phyloP scores from a whole-genome alignment of 805 yeast species.

The Kluyveromyces lactis region DNA sequence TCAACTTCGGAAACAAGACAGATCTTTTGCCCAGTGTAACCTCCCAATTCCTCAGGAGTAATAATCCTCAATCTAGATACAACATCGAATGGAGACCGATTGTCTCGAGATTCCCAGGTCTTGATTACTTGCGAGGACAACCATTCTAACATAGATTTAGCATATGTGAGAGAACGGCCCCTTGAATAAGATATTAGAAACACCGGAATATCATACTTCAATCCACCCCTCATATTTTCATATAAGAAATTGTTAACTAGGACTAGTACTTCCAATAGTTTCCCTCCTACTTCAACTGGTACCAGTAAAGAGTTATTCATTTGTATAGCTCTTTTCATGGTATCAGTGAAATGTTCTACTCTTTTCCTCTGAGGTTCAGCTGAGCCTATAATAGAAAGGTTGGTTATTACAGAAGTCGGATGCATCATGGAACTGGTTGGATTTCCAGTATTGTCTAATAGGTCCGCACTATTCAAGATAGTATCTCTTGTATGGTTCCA shows the following conservation, averaged over 20 bases:
- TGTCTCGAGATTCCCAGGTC: slow-evolving; percentile 68
- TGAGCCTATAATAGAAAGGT: slow-evolving; percentile 50
- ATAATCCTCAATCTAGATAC: slow-evolving; percentile 52
- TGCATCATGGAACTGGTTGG: slow-evolving; percentile 57
- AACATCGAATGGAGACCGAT: slow-evolving; percentile 64
- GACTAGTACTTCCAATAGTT: slow-evolving; percentile 72
- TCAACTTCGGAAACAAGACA: slow-evolving; percentile 72
- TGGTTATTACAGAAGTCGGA: slow-evolving; percentile 78
- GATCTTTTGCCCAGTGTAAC: slow-evolving; percentile 62
- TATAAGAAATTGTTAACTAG: slow-evolving; percentile 59
- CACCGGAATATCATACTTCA: slow-evolving; percentile 49
- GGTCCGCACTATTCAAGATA: slow-evolving; percentile 64
- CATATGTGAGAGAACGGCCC: slow-evolving; percentile 67
- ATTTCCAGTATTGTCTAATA: slow-evolving; percentile 48
- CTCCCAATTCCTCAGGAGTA: slow-evolving; percentile 46
- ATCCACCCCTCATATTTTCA: slow-evolving; percentile 29
- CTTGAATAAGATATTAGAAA: slow-evolving; percentile 72
- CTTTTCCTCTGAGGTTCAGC: slow-evolving; percentile 52
- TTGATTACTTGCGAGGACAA: slow-evolving; percentile 81
- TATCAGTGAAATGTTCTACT: slow-evolving; percentile 57
- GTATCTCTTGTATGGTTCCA: slow-evolving; percentile 94
- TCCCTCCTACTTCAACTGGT: slow-evolving; percentile 74
- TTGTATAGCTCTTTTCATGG: slow-evolving; percentile 40
- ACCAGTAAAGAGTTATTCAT: slow-evolving; percentile 59
- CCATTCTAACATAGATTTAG: slow-evolving; percentile 92